phyloP scores from a whole-genome alignment of 2,329 filamentous ascomycete species.

The Microcyclosporella mali region DNA sequence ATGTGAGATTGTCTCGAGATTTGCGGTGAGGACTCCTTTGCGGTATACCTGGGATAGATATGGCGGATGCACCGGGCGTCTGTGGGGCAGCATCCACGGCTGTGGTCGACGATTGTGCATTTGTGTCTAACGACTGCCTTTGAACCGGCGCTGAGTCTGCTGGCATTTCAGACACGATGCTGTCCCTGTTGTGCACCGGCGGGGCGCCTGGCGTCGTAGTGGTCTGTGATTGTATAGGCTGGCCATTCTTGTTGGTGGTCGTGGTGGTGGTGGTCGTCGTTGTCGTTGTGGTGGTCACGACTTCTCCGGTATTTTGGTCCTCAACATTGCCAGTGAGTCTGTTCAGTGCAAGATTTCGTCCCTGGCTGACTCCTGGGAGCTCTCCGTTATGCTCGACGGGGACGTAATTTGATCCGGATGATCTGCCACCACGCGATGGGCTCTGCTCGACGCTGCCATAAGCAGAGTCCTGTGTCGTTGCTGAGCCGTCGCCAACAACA shows the following conservation, averaged over 20 bases:
- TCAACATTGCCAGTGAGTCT: slow-evolving; percentile 25
- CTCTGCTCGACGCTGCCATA: slow-evolving; percentile 21
- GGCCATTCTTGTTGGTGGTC: slow-evolving; percentile 16
- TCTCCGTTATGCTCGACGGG: slow-evolving; percentile 26
- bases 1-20: slow-evolving; percentile 2
- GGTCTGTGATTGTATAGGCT: slow-evolving; percentile 4
- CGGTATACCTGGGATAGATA: slow-evolving; percentile 3
- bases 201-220: neutral
- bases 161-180: slow-evolving; percentile 20
- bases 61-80: neutral
- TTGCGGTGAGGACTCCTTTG: slow-evolving; percentile 7
- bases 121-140: neutral
- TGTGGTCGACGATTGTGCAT: neutral
- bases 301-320: slow-evolving; percentile 28
- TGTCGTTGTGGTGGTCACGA: slow-evolving; percentile 27
- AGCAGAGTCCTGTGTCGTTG: slow-evolving; percentile 18
- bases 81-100: too few relatives aligned
- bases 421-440: slow-evolving; percentile 4
- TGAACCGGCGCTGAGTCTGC: slow-evolving; percentile 11
- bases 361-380: slow-evolving; percentile 21
- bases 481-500: slow-evolving; percentile 1
- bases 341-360: slow-evolving; percentile 24
- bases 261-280: slow-evolving; percentile 30
- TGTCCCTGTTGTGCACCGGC: slow-evolving; percentile 6
- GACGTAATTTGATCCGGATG: slow-evolving; percentile 13